Evolutionary conservation across 2,329 filamentous ascomycete species (phyloP), one percentile per base, ranked within the genome.

Genomic region (Xylariaceae sp.): DNA sequence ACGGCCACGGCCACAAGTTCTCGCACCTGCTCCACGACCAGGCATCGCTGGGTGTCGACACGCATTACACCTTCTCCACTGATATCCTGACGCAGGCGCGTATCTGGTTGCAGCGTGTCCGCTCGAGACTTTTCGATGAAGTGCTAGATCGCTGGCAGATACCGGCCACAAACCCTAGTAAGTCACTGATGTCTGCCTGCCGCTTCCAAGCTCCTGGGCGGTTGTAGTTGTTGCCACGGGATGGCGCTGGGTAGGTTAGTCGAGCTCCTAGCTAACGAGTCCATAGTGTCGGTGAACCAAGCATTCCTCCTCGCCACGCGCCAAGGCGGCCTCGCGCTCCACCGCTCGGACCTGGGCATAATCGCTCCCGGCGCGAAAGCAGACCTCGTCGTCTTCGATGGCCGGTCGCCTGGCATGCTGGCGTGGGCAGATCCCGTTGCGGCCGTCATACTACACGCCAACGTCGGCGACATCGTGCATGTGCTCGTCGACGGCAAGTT

Each of bases 371-470:
- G 79, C 4, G 78, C 79, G 12, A 80, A 80, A 62, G 79, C 79
- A 0, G 80, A 83, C 58, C 47, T 83, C 0, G 70, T 81, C 0
- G 70, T 83, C 0, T 82, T 77, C 68, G 71, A 81, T 53, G 77
- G 76, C 0, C 67, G 71, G 1, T 71, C 73, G 0, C 78, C 79
- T 0, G 68, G 70, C 1, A 67, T 83, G 61, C 67, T 82, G 0
- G 80, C 80, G 2, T 83, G 79, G 78, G 67, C 58, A 5, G 79
- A 83, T 52, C 78, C 79, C 0, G 71, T 84, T 3, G 80, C 80
- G 0, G 80, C 80, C 0, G 69, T 84, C 1, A 74, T 84, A 22
- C 65, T 84, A 34, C 80, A 83, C 54, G 73, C 78, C 0, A 77
- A 72, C 49, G 73, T 79, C 3, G 78, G 75, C 0, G 79, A 83